These are phyloP conservation scores for Yamadazyma taylorii DNA, from an alignment of 1,139 yeast species.

Conservation along the genomic window DNA sequence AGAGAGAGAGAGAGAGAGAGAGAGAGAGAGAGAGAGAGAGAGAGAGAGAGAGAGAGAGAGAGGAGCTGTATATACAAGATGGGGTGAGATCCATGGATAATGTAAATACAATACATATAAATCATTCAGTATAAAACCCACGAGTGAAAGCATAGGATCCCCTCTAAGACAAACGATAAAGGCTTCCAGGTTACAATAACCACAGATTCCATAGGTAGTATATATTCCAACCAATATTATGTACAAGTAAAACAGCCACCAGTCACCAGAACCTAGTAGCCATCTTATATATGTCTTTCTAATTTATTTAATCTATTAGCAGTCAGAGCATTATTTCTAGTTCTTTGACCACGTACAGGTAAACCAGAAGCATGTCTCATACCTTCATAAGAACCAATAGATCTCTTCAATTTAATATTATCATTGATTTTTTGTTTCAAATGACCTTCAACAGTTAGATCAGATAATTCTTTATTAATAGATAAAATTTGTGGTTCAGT, in stretches of 20 bases:
- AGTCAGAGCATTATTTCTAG: slow-evolving; percentile 86
- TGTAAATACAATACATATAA: too few species aligned
- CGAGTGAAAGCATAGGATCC: slow-evolving; percentile 5
- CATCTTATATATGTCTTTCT: slow-evolving; percentile 46
- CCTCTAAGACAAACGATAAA: too few species aligned
- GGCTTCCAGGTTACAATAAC: too few species aligned
- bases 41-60: too few species aligned
- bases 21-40: too few species aligned
- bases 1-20: too few species aligned
- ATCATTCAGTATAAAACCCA: too few species aligned
- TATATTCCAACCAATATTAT: slow-evolving; percentile 4
- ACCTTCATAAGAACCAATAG: slow-evolving; percentile 86
- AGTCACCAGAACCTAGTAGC: too few species aligned
- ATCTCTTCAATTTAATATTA: slow-evolving; percentile 77
- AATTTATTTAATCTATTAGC: slow-evolving; percentile 83
- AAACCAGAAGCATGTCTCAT: slow-evolving; percentile 83
- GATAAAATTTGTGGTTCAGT: slow-evolving; percentile 85
- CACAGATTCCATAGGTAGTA: too few species aligned
- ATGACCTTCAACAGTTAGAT: slow-evolving; percentile 81
- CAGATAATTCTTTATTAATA: slow-evolving; percentile 82
- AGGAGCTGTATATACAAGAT: too few species aligned
- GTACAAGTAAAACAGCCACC: slow-evolving; percentile 6
- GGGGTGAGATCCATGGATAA: too few species aligned
- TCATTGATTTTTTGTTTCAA: slow-evolving; percentile 75
- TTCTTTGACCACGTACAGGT: slow-evolving; percentile 93